Conservation (phyloP, 23 red algal genomes). For the Gracilaria domingensis region DNA sequence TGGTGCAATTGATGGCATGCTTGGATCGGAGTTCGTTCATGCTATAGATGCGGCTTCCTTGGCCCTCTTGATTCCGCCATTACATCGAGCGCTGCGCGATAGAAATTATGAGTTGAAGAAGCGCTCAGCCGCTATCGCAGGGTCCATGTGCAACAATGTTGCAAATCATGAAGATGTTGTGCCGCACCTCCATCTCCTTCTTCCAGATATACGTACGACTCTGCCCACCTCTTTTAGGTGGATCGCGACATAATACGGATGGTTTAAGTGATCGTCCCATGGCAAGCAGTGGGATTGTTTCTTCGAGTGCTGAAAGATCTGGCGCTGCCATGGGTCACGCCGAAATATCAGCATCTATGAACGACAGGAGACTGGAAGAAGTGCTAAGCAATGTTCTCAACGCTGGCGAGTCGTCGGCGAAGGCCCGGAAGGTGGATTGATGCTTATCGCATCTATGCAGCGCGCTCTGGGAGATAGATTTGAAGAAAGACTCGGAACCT, state of each 20-base stretch:
- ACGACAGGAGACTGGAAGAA: conserved; percentile 64
- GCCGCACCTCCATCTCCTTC: conserved; percentile 83
- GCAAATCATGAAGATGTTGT: conserved; percentile 76
- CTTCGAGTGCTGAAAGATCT: conserved; percentile 86
- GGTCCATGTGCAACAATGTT: conserved; percentile 93
- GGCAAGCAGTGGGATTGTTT: conserved; percentile 14
- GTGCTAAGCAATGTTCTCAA: conserved; percentile 45
- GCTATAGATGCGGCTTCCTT: conserved; percentile 88
- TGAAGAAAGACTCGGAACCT: conserved; percentile 73
- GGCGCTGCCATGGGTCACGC: conserved; percentile 94
- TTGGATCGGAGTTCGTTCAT: conserved; percentile 92
- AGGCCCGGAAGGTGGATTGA: conserved; percentile 80
- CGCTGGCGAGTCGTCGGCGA: conserved; percentile 51
- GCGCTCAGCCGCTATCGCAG: conserved; percentile 85
- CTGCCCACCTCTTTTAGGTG: conserved; percentile 70
- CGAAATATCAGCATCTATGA: conserved; percentile 68
- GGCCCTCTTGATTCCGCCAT: conserved; percentile 83
- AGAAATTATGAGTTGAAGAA: conserved; percentile 86
- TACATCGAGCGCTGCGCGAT: conserved; percentile 90
- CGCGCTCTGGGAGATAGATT: conserved; percentile 69
- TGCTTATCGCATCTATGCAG: conserved; percentile 85
- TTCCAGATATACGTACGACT: conserved; percentile 71
- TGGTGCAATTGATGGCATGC: conserved; percentile 93
- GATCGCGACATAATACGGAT: conserved; percentile 11
- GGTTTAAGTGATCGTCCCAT: conserved; percentile 10